A percentile compares a stretch with the other conserved stretches of the same genome.
These are phyloP conservation scores for Prunus yedoensis DNA, from an alignment of 331 rosid genomes.

Conservation along the genomic window DNA sequence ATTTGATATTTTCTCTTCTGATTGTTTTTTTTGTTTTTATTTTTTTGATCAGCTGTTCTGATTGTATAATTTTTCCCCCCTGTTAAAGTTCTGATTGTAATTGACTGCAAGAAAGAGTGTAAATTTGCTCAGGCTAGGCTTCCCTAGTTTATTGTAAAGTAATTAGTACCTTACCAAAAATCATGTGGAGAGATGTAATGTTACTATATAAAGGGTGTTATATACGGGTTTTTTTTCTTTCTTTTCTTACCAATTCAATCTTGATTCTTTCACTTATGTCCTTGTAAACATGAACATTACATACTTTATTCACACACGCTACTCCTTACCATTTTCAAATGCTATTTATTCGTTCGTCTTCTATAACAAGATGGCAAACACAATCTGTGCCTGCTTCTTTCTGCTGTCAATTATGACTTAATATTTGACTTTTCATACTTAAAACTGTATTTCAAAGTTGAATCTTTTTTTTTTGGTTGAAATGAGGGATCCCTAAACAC, in stretches of 20 bases:
- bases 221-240: not conserved
- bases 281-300: not conserved
- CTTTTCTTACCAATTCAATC: not conserved
- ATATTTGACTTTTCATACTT: too few species aligned
- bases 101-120: constrained; percentile 41
- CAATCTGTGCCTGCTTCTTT: too few species aligned
- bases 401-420: too few species aligned
- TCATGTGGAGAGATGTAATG: not conserved
- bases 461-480: too few species aligned
- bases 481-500: too few species aligned
- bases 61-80: not conserved
- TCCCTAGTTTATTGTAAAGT: constrained; percentile 27
- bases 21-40: not conserved
- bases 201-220: not conserved
- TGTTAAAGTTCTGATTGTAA: constrained; percentile 17
- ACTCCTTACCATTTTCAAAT: too few species aligned
- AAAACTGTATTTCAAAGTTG: too few species aligned
- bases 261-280: not conserved
- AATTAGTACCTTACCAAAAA: not conserved
- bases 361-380: too few species aligned
- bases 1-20: constrained; percentile 10
- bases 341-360: too few species aligned
- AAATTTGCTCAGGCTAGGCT: constrained; percentile 24
- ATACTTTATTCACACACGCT: not conserved
- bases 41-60: not conserved